These are phyloP conservation scores for Wickerhamomyces chambardii DNA, from an alignment of 805 yeast genomes.

Conservation along the genomic window DNA sequence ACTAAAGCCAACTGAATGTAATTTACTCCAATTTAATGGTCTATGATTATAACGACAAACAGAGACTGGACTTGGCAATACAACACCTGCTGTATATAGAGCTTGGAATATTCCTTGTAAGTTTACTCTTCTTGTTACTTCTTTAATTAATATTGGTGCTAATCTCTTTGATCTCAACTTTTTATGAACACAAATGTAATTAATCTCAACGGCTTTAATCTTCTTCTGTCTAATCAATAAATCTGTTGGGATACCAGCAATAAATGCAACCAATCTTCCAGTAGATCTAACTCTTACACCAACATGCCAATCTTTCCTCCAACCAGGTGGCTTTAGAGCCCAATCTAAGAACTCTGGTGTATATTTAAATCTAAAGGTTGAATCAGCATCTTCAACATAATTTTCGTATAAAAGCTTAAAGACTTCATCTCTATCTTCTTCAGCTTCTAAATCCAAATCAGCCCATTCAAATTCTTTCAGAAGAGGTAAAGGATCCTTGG, in stretches of 20 bases:
- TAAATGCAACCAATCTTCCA: constrained; percentile 81
- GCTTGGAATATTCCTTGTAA: constrained; percentile 89
- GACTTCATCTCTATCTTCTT: constrained; percentile 62
- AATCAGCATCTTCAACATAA: constrained; percentile 92
- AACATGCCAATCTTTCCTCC: constrained; percentile 80
- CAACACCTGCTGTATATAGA: constrained; percentile 85
- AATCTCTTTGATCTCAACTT: constrained; percentile 87
- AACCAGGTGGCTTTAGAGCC: constrained; percentile 95
- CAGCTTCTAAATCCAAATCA: constrained; percentile 53
- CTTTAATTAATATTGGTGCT: constrained; percentile 90
- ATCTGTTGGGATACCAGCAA: constrained; percentile 79
- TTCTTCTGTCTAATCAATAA: constrained; percentile 48
- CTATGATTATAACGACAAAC: constrained; percentile 89
- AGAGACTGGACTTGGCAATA: constrained; percentile 87
- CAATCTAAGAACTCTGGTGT: constrained; percentile 76
- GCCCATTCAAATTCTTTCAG: constrained; percentile 80
- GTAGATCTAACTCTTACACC: constrained; percentile 83
- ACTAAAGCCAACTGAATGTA: constrained; percentile 86
- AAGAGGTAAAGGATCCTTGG: constrained; percentile 62
- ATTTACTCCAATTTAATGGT: constrained; percentile 85
- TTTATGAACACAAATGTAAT: constrained; percentile 91
- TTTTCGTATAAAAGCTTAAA: constrained; percentile 76
- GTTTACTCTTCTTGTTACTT: constrained; percentile 89
- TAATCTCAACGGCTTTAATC: constrained; percentile 75
- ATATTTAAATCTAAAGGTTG: constrained; percentile 86